These are phyloP conservation scores for Nothomitra cinnamomea DNA, from an alignment of 2,329 filamentous ascomycete species.

Conservation along the genomic window DNA sequence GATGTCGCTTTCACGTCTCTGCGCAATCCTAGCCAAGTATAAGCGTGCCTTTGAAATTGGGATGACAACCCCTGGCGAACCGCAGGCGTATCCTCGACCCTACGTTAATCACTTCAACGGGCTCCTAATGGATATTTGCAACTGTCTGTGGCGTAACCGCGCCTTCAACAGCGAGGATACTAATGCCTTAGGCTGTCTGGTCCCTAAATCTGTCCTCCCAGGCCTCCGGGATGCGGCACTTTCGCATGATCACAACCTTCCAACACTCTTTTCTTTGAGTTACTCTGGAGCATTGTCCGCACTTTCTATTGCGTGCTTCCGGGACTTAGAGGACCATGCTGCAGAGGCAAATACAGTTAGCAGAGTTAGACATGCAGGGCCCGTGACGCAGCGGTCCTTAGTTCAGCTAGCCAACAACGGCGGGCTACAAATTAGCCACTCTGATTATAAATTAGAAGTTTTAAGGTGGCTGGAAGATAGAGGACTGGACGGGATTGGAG, in stretches of 20 bases:
- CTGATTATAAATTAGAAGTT: constrained; percentile 58
- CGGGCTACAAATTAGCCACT: constrained; percentile 51
- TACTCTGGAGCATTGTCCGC: constrained; percentile 28
- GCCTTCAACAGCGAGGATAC: constrained; percentile 50
- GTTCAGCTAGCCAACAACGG: constrained; percentile 43
- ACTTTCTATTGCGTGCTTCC: constrained; percentile 30
- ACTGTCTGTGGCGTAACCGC: constrained; percentile 60
- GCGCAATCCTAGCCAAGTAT: constrained; percentile 51
- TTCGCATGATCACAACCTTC: constrained; percentile 22
- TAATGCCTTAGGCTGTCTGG: constrained; percentile 38
- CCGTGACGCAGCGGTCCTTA: constrained; percentile 52
- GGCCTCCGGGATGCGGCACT: constrained; percentile 26
- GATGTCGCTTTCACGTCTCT: constrained; percentile 49
- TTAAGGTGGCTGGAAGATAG: constrained; percentile 47
- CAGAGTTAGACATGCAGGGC: constrained; percentile 24
- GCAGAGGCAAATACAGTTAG: constrained; percentile 12
- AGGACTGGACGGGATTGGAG: constrained; percentile 47
- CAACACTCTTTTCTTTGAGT: constrained; percentile 29
- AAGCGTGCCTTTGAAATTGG: constrained; percentile 57
- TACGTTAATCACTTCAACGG: constrained; percentile 61
- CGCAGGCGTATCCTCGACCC: constrained; percentile 34
- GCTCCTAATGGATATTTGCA: constrained; percentile 75
- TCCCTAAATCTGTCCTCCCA: constrained; percentile 28
- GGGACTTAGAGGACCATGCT: constrained; percentile 29
- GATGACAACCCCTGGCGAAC: constrained; percentile 23